These are phyloP conservation scores for Phanerochaete carnosa DNA, from an alignment of 768 basidiomycete species.

Conservation along the genomic window DNA sequence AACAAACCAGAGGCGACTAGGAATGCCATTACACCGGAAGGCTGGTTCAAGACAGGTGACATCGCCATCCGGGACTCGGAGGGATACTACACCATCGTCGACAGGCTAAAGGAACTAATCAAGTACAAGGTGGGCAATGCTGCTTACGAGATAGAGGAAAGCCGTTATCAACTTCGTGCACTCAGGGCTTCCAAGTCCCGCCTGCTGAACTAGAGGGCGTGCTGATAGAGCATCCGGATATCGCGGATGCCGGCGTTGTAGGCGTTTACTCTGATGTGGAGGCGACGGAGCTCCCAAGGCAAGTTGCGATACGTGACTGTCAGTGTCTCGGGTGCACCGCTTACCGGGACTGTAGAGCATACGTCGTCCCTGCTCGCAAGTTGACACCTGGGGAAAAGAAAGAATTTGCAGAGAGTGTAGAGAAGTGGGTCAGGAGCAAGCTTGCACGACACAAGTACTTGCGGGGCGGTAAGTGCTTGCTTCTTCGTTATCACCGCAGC, in stretches of 20 bases:
- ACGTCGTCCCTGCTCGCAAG: slow-evolving; percentile 46
- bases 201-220: slow-evolving; percentile 83
- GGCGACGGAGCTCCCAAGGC: slow-evolving; percentile 82
- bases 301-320: neutral
- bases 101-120: slow-evolving; percentile 28
- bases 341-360: slow-evolving; percentile 42
- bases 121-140: slow-evolving; percentile 22
- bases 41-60: slow-evolving; percentile 47
- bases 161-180: neutral
- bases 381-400: slow-evolving; percentile 25
- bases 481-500: neutral
- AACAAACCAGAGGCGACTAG: slow-evolving; percentile 35
- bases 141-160: neutral
- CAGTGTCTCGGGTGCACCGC: neutral
- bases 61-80: slow-evolving; percentile 31
- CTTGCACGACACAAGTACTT: slow-evolving; percentile 75
- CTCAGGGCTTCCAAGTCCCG: slow-evolving; percentile 43
- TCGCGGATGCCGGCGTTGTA: slow-evolving; percentile 80
- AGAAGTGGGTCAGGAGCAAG: slow-evolving; percentile 60
- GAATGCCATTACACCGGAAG: slow-evolving; percentile 32
- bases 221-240: slow-evolving; percentile 66
- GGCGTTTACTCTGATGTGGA: slow-evolving; percentile 63
- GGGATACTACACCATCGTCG: slow-evolving; percentile 37
- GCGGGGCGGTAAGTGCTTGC: slow-evolving; percentile 48
- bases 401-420: slow-evolving; percentile 48